These are phyloP conservation scores for Plectosphaerella plurivora DNA, from an alignment of 2,329 filamentous ascomycete genomes.

Conservation along the genomic window DNA sequence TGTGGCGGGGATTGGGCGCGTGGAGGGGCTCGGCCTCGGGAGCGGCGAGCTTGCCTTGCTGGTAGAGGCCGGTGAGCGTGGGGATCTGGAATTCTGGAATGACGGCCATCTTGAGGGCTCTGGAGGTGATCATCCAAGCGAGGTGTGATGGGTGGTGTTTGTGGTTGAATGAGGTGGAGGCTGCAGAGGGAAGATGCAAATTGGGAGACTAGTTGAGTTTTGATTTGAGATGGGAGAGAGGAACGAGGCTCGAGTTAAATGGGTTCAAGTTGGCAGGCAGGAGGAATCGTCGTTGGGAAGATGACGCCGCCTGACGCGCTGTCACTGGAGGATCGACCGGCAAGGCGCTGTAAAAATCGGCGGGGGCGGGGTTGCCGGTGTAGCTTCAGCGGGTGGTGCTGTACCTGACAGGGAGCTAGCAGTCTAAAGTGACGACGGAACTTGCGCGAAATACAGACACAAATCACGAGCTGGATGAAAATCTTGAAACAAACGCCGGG, in stretches of 20 bases:
- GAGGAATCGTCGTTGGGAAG: no score
- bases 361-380: constrained; percentile 1
- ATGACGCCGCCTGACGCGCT: no score
- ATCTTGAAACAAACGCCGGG: no score
- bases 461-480: no score
- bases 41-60: constrained; percentile 41
- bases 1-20: constrained; percentile 44
- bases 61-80: constrained; percentile 63
- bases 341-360: neutral
- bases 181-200: no score
- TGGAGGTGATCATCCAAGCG: neutral
- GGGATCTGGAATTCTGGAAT: constrained; percentile 52
- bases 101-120: constrained; percentile 26
- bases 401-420: constrained; percentile 1
- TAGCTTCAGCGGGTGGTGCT: neutral
- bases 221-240: no score
- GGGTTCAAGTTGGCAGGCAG: no score
- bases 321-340: no score
- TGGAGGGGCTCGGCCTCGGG: constrained; percentile 12
- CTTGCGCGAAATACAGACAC: no score
- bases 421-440: constrained; percentile 6
- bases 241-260: no score
- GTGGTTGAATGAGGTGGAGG: no score
- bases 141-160: neutral
- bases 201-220: no score